Evolutionary conservation across 2,329 filamentous ascomycete genomes (phyloP).

Genomic region (Fusarium neocosmosporiellum): DNA sequence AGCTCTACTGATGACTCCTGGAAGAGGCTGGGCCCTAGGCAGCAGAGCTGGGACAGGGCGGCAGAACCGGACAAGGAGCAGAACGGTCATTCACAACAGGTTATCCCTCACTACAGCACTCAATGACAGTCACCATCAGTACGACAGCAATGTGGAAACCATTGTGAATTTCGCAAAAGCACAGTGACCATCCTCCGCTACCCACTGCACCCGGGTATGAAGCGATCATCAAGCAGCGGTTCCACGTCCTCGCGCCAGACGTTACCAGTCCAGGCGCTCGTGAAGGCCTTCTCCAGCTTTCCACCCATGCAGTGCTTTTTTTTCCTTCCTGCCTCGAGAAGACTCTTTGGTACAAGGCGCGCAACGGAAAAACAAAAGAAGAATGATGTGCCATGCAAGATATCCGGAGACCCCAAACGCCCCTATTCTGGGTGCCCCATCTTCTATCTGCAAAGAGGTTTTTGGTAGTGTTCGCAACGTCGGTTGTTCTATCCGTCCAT

Average conservation of each 20-base stretch:
- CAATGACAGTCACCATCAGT: constrained; percentile 30
- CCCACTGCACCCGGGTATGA: constrained; percentile 67
- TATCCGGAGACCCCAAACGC: constrained; percentile 85
- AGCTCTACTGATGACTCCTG: not conserved
- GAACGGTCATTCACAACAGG: not conserved
- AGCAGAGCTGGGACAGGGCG: not conserved
- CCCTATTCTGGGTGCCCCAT: constrained; percentile 74
- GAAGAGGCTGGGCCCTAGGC: not conserved
- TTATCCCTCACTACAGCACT: constrained; percentile 11
- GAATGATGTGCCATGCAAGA: constrained; percentile 74
- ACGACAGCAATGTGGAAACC: constrained; percentile 59
- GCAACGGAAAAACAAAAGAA: constrained; percentile 60
- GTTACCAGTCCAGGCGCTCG: constrained; percentile 60
- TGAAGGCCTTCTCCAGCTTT: constrained; percentile 70
- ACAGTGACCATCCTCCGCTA: constrained; percentile 61
- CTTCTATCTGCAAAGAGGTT: constrained; percentile 75
- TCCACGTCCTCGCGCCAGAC: constrained; percentile 70
- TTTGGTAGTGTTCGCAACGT: constrained; percentile 56
- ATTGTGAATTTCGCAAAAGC: constrained; percentile 69
- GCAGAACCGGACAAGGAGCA: not conserved
- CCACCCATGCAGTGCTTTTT: constrained; percentile 65
- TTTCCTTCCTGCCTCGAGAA: constrained; percentile 53
- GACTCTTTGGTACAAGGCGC: constrained; percentile 60
- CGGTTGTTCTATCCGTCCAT: constrained; percentile 62
- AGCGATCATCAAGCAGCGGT: constrained; percentile 72